phyloP scores from a whole-genome alignment of 768 basidiomycete genomes.

The Termitomyces sp. region DNA sequence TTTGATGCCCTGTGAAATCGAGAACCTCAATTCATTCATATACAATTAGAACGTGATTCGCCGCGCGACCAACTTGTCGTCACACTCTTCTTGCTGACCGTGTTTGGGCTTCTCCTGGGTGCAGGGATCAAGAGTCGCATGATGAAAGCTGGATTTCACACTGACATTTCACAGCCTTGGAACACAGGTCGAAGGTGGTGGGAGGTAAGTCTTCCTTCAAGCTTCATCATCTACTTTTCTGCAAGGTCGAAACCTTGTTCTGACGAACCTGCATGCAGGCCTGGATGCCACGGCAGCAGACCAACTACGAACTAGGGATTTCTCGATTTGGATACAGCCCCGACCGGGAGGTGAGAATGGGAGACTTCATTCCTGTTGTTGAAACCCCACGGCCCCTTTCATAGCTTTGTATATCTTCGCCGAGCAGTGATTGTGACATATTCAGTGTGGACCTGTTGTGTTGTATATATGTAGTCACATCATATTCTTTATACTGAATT shows the following conservation, averaged over 20 bases:
- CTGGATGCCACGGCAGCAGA: constrained; percentile 49
- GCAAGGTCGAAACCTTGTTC: background rate
- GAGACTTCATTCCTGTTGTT: constrained; percentile 40
- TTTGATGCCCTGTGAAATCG: constrained; percentile 1
- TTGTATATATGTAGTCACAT: constrained; percentile 6
- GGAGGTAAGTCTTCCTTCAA: constrained; percentile 50
- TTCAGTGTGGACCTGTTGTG: background rate
- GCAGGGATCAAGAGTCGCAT: constrained; percentile 83
- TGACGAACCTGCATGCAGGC: constrained; percentile 34
- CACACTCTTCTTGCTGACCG: constrained; percentile 81
- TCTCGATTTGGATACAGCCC: constrained; percentile 42
- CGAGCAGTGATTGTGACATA: background rate
- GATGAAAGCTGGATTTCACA: constrained; percentile 68
- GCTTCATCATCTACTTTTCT: constrained; percentile 6
- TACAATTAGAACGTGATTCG: constrained; percentile 76
- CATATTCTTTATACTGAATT: background rate
- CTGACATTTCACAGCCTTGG: constrained; percentile 50
- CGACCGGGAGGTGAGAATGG: constrained; percentile 27
- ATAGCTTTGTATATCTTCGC: background rate
- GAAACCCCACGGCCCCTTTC: constrained; percentile 15
- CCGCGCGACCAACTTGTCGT: constrained; percentile 94
- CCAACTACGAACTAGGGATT: constrained; percentile 35
- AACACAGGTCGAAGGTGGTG: constrained; percentile 67
- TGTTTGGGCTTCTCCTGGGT: constrained; percentile 79
- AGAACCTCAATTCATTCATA: constrained; percentile 5